Evolutionary conservation across 2,329 filamentous ascomycete genomes (phyloP).

Genomic region (Colletotrichum magnum): DNA sequence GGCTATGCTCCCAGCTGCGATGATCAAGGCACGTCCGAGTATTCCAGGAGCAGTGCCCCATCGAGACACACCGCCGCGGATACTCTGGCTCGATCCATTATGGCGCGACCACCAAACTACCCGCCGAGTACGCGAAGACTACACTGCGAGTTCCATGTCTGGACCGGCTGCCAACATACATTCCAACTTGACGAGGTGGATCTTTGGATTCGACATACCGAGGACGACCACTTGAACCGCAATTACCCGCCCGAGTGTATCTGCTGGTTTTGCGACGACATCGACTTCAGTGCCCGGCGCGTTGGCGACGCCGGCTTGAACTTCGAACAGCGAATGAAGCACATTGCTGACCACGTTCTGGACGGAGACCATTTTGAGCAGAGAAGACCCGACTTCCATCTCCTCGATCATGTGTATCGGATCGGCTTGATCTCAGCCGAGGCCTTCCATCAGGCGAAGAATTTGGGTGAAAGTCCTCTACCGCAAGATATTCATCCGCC

Average conservation of each 20-base stretch:
- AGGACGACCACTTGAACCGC: conserved; percentile 51
- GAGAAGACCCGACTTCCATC: conserved; percentile 34
- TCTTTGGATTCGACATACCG: conserved; percentile 63
- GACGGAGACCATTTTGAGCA: conserved; percentile 40
- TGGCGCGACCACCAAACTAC: neutral
- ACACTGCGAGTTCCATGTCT: conserved; percentile 61
- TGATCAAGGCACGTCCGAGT: conserved; percentile 9
- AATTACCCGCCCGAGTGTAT: conserved; percentile 52
- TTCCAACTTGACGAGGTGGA: conserved; percentile 57
- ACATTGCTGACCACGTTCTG: conserved; percentile 63
- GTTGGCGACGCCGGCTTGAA: conserved; percentile 42
- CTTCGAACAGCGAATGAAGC: conserved; percentile 61
- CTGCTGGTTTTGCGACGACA: conserved; percentile 67
- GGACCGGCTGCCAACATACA: conserved; percentile 51
- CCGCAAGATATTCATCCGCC: neutral
- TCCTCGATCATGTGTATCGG: conserved; percentile 26
- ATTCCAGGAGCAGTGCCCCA: conserved; percentile 43
- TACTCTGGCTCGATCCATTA: neutral
- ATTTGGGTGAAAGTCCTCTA: conserved; percentile 15
- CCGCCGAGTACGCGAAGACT: conserved; percentile 45
- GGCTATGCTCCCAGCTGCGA: conserved; percentile 17
- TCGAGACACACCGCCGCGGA: conserved; percentile 42
- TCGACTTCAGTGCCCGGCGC: conserved; percentile 48
- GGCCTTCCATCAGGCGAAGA: conserved; percentile 12
- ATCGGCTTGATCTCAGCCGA: conserved; percentile 9